Percentiles rank a stretch among this genome's conserved stretches.
Evolutionary conservation across 208 protist species (phyloP).

Genomic region (Porcisia deanei): DNA sequence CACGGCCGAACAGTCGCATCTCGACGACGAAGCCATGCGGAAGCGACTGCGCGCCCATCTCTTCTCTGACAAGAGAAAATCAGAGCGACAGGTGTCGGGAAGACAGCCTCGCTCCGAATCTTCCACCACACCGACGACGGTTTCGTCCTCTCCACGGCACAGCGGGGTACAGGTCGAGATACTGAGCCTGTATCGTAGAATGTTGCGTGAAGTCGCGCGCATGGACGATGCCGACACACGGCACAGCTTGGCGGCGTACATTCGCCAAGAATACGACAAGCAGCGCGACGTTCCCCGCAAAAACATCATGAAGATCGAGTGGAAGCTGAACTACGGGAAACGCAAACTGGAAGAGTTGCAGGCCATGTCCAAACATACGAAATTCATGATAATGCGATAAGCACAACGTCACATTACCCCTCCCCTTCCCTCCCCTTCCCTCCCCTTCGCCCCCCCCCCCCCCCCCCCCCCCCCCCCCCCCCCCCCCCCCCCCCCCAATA

Average conservation of each 20-base stretch:
- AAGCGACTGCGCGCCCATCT: constrained; percentile 17
- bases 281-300: constrained; percentile 59
- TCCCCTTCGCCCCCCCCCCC: too few species aligned
- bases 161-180: constrained; percentile 86
- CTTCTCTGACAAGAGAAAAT: constrained; percentile 6
- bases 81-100: not conserved
- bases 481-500: constrained; percentile 13
- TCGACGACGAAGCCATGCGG: constrained; percentile 22
- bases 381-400: constrained; percentile 52
- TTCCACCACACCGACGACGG: not conserved
- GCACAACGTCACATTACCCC: not conserved
- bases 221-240: constrained; percentile 68
- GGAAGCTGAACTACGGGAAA: constrained; percentile 76
- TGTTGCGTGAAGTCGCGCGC: constrained; percentile 57
- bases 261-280: constrained; percentile 75
- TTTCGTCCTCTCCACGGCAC: constrained; percentile 29
- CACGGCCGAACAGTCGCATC: not conserved
- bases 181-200: constrained; percentile 62
- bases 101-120: not conserved
- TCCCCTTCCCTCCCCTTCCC: too few species aligned
- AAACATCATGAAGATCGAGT: constrained; percentile 81
- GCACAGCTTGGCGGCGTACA: constrained; percentile 46
- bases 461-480: too few species aligned
- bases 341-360: constrained; percentile 87
- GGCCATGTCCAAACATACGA: constrained; percentile 53